Base-by-base conservation (phyloP, 75 land plant genomes). In the Ceratopteris richardii region DNA sequence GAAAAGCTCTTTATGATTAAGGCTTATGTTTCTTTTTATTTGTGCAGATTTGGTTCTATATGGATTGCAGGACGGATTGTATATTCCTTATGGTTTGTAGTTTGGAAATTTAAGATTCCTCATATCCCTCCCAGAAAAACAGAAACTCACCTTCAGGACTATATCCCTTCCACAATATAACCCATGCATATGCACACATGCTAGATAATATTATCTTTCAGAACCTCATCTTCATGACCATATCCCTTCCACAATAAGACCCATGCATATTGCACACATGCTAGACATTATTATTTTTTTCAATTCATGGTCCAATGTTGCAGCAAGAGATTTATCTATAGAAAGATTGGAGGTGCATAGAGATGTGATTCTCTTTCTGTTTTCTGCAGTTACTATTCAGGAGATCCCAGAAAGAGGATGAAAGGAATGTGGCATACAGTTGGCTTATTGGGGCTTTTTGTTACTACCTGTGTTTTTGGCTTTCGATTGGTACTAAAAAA, bases 31-130 rank as follows among this genome's bases (percentile, higher is more conserved):
- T 19, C 18, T 43, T 25, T 29, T 29, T 12, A 26, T 22, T 41
- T 48, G 19, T 43, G 29, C 73, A 70, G 73, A 43, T 39, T 53
- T 47, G 73, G 73, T 12, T 44, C 56, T 59, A 26, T 63, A 26
- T 70, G 73, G 73, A 54, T 70, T 29, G n/a, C 48, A 21, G 73
- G 73, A 44, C 66, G 73, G 40, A 40, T 70, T 1, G 21, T 70
- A 43, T 70, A 63, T 57, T 70, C 73, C 7, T 28, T 70, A 19
- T 67, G 73, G 73, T 70, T 51, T 24, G 68, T 22, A 7, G 19
- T 5, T 9, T 40, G 17, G 37, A 33, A 3, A 33, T 4, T 33
- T 4, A 33, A 33, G 37, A 4, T 33, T 9, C 9, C 37, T 33
- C 9, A 3, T 33, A 3, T 33, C 9, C 37, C 9, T 33, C 37